Percentiles rank a stretch among this genome's conserved stretches.
Conservation (phyloP, 2,329 filamentous ascomycete genomes). For the Ceratocystis albifundus region DNA sequence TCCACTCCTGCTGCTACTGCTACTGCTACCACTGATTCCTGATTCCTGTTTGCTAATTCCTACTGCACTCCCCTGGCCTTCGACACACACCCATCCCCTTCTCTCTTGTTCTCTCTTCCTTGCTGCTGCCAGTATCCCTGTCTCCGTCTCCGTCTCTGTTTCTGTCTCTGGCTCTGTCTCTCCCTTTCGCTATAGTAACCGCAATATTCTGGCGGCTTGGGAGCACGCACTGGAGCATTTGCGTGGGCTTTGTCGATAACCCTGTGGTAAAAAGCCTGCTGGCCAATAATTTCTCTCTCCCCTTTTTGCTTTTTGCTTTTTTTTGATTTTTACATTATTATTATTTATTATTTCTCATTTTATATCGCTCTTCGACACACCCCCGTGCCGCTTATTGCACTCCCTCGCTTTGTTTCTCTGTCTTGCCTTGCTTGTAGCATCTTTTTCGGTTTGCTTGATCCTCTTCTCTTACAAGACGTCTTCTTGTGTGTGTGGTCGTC, state of each 20-base stretch:
- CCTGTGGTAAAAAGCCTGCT: not conserved
- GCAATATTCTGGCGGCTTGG: no score
- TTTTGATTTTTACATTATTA: no score
- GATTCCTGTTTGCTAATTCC: no score
- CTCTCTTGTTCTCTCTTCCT: not conserved
- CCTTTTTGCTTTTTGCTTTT: constrained; percentile 3
- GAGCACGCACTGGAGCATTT: not conserved
- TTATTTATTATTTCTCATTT: not conserved
- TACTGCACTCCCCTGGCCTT: not conserved
- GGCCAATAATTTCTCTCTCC: not conserved
- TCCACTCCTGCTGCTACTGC: no score
- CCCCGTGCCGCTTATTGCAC: not conserved
- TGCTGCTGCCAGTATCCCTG: not conserved
- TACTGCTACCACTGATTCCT: no score
- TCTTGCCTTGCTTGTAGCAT: constrained; percentile 9
- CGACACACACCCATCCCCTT: not conserved
- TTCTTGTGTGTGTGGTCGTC: constrained; percentile 13
- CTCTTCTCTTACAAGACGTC: constrained; percentile 18
- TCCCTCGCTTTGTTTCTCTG: constrained; percentile 7
- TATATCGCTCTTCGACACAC: not conserved
- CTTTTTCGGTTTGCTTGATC: constrained; percentile 14
- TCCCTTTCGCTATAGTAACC: constrained; percentile 8
- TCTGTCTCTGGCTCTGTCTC: not conserved
- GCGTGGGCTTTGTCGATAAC: not conserved
- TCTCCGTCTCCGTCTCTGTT: not conserved